Evolutionary conservation across 148 eudicot genomes (phyloP), one percentile per base, ranked within the genome.

Genomic region (Rhododendron ferrugineum): DNA sequence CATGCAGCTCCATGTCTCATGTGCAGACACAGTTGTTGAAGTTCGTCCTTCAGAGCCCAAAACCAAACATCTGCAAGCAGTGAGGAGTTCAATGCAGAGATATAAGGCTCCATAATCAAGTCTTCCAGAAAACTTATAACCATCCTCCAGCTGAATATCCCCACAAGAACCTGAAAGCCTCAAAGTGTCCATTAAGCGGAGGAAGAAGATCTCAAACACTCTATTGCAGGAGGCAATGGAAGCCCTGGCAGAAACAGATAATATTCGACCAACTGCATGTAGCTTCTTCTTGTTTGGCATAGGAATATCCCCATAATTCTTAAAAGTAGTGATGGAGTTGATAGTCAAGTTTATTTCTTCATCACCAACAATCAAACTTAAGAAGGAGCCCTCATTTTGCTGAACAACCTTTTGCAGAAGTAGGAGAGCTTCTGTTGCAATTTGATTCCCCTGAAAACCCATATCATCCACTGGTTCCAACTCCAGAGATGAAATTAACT

Each of bases 51-150:
- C 87, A 77, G 87, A 85, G 66, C 88, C 89, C 84, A 90, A 80
- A 86, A 93, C 92, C 92, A 95, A 88, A 37, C 87, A 88, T 92
- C 94, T 89, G 88, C 92, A 93, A 84, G 98, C 98, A 86, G 85
- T 87, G 85, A 97, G 94, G 86, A 95, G 90, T 86, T 97, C 91
- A 82, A 92, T 80, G 85, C 93, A 93, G 85, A 95, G 88, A 90
- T 90, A 94, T 26, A 93, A 81, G 80, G 92, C 90, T 76, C 94
- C 92, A 85, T 91, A 94, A 82, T 92, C 91, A 80, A 86, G 84
- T 81, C 74, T 83, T 66, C 74, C 89, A 64, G 86, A 86, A 80
- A 83, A 84, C 74, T 66, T 9, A 85, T 85, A 50, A 86, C 91
- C 84, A 79, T 85, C 85, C 50, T 66, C 84, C 30, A 30, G 82